A percentile compares a stretch with the other conserved stretches of the same genome.
These are phyloP conservation scores for Cladorrhinum sp. DNA, from an alignment of 2,329 filamentous ascomycete genomes.

Conservation along the genomic window DNA sequence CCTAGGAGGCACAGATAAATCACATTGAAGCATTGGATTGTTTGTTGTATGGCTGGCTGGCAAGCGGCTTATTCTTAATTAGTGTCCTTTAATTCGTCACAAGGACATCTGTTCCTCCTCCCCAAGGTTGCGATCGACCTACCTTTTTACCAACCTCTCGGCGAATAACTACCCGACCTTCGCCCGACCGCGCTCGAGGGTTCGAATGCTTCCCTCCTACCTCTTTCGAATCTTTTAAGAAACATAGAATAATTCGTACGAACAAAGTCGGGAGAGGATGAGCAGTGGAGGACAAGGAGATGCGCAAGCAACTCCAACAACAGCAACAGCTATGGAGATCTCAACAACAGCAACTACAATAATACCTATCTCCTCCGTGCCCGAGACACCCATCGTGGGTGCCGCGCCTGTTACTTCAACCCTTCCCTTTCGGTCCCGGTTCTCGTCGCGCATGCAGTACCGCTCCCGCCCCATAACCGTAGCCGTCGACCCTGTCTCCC, in stretches of 20 bases:
- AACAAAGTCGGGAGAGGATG: neutral
- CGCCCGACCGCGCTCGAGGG: neutral
- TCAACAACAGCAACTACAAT: conserved; percentile 13
- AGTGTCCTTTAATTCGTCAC: neutral
- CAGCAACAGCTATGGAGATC: conserved; percentile 26
- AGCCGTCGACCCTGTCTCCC: conserved; percentile 82
- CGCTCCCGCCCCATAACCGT: conserved; percentile 67
- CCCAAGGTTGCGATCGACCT: neutral
- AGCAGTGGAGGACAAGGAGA: conserved; percentile 3
- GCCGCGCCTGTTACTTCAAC: neutral
- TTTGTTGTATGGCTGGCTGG: neutral
- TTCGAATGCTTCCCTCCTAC: neutral
- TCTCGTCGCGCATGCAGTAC: conserved; percentile 52
- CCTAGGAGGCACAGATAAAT: neutral
- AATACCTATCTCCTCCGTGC: conserved; percentile 20
- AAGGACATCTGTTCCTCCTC: neutral
- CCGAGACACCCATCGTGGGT: conserved; percentile 29
- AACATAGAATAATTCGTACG: neutral
- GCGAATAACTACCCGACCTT: too few species aligned
- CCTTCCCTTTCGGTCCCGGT: conserved; percentile 17
- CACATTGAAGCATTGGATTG: neutral
- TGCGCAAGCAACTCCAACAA: conserved; percentile 13
- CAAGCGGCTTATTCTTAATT: neutral
- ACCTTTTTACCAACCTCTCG: neutral
- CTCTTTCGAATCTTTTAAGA: neutral